phyloP scores from a whole-genome alignment of 805 yeast species.

The Dipodascus albidus region DNA sequence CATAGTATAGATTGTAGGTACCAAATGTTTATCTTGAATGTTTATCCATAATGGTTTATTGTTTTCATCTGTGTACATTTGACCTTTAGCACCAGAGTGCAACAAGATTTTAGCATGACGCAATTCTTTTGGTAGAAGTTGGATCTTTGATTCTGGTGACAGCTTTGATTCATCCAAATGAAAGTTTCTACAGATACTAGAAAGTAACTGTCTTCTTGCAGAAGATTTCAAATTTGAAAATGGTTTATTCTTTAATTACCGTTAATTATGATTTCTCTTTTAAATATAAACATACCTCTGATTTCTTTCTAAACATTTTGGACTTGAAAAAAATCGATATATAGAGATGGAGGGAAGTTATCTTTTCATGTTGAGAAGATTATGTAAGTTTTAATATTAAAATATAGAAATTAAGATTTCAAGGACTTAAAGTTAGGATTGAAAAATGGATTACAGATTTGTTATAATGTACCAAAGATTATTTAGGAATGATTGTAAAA shows the following conservation, averaged over 20 bases:
- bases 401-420: too few relatives aligned
- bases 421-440: too few relatives aligned
- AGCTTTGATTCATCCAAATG: slow-evolving; percentile 14
- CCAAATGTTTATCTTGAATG: slow-evolving; percentile 36
- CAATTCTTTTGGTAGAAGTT: slow-evolving; percentile 39
- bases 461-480: too few relatives aligned
- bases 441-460: too few relatives aligned
- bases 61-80: slow-evolving; percentile 50
- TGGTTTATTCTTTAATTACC: not conserved
- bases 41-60: slow-evolving; percentile 68
- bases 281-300: not conserved
- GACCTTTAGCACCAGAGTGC: slow-evolving; percentile 42
- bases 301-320: not conserved
- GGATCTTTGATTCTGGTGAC: slow-evolving; percentile 31
- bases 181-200: not conserved
- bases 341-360: not conserved
- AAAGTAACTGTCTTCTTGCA: not conserved
- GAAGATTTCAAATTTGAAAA: slow-evolving; percentile 1
- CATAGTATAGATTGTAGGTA: slow-evolving; percentile 60
- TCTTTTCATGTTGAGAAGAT: not conserved
- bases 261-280: not conserved
- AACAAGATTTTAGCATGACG: slow-evolving; percentile 53
- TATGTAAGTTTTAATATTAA: not conserved
- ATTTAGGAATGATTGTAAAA: too few relatives aligned
- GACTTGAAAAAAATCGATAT: not conserved